These are phyloP conservation scores for Astragalus glycyphyllos DNA, from an alignment of 306 rosid species.

Conservation along the genomic window DNA sequence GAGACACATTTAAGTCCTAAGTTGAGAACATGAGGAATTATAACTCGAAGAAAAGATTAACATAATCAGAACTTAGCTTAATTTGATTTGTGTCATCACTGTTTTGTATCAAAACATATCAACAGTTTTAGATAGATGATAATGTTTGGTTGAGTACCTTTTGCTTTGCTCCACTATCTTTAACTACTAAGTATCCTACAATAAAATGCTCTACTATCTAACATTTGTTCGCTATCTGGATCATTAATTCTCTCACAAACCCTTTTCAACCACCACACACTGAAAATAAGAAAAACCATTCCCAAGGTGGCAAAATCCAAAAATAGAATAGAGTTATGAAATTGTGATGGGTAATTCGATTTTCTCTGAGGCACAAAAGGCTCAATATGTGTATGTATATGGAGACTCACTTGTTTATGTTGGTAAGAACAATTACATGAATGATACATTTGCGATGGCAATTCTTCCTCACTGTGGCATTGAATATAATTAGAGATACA, in stretches of 20 bases:
- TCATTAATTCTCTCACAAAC: slow-evolving; percentile 38
- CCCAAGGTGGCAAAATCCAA: background rate
- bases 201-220: slow-evolving; percentile 37
- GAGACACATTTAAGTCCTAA: too few relatives aligned
- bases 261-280: slow-evolving; percentile 27
- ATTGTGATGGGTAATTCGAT: background rate
- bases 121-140: background rate
- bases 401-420: slow-evolving; percentile 88
- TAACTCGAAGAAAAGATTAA: too few relatives aligned
- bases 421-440: slow-evolving; percentile 76
- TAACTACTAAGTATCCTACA: slow-evolving; percentile 29
- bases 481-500: too few relatives aligned
- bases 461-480: slow-evolving; percentile 66
- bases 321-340: slow-evolving; percentile 2
- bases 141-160: background rate
- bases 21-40: too few relatives aligned
- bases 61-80: background rate
- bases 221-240: background rate
- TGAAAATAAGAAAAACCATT: background rate
- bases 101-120: background rate
- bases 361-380: too few relatives aligned
- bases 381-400: too few relatives aligned
- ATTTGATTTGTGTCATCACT: background rate
- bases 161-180: slow-evolving; percentile 29
- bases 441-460: slow-evolving; percentile 58